A percentile compares a stretch with the other conserved stretches of the same genome.
phyloP scores from a whole-genome alignment of 1,284 basidiomycete species.

The Pyrrhoderma lamaoense region DNA sequence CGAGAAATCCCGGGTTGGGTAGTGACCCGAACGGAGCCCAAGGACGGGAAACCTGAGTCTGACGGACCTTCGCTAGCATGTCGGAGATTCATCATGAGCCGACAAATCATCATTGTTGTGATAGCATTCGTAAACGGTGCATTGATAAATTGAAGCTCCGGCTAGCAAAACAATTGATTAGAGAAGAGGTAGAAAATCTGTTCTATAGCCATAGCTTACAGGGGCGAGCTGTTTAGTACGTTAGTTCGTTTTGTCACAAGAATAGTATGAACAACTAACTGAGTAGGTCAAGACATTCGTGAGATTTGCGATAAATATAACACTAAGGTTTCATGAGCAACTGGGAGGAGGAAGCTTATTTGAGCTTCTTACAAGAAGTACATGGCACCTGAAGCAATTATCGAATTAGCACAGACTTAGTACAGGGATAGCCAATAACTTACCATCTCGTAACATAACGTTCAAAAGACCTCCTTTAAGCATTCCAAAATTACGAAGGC shows the following conservation, averaged over 20 bases:
- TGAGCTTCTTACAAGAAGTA: conserved; percentile 10
- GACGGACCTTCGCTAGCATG: not conserved
- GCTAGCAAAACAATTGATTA: not conserved
- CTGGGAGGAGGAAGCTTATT: not conserved
- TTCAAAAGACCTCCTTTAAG: conserved; percentile 9
- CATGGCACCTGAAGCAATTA: conserved; percentile 5
- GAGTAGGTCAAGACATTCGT: conserved; percentile 14
- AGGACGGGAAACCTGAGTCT: not conserved
- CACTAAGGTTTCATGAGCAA: not conserved
- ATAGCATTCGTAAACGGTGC: conserved; percentile 15
- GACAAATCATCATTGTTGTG: conserved; percentile 12
- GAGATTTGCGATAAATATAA: conserved; percentile 14
- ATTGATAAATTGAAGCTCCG: conserved; percentile 11
- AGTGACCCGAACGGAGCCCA: not conserved
- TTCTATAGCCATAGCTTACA: not conserved
- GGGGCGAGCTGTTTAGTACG: not conserved
- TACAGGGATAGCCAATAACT: not conserved
- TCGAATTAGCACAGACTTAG: not conserved
- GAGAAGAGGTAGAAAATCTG: not conserved
- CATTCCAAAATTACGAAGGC: conserved; percentile 4
- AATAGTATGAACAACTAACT: conserved; percentile 7
- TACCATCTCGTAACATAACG: conserved; percentile 15
- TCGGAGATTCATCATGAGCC: conserved; percentile 10
- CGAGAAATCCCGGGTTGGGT: not conserved
- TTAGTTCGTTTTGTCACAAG: too few species aligned